These are phyloP conservation scores for Phytophthora citrophthora DNA, from an alignment of 352 stramenopile genomes.

Conservation along the genomic window DNA sequence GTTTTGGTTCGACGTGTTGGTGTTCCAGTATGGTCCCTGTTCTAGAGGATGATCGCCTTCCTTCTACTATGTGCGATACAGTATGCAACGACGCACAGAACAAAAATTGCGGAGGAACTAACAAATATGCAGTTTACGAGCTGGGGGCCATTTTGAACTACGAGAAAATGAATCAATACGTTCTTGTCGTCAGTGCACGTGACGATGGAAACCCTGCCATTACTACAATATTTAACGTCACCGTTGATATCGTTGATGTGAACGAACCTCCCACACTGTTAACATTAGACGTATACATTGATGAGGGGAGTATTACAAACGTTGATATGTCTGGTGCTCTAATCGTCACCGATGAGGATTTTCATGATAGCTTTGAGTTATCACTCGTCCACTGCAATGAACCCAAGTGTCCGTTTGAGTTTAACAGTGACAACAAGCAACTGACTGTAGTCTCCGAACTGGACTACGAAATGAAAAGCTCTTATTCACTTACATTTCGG, in stretches of 20 bases:
- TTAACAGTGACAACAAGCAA: not conserved
- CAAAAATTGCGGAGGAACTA: conserved; percentile 32
- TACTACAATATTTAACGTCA: conserved; percentile 18
- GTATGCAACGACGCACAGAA: conserved; percentile 16
- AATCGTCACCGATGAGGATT: conserved; percentile 19
- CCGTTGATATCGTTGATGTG: conserved; percentile 21
- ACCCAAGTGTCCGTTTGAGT: conserved; percentile 19
- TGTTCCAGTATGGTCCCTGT: conserved; percentile 30
- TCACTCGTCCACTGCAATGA: conserved; percentile 14
- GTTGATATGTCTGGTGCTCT: conserved; percentile 12
- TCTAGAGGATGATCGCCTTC: conserved; percentile 4
- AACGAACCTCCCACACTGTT: conserved; percentile 28
- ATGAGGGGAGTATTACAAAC: conserved; percentile 11
- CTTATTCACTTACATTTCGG: conserved; percentile 30
- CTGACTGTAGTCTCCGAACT: conserved; percentile 12
- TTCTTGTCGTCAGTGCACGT: conserved; percentile 4
- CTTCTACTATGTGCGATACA: conserved; percentile 7
- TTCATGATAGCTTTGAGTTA: conserved; percentile 6
- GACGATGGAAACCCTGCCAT: conserved; percentile 26
- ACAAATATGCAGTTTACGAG: conserved; percentile 32
- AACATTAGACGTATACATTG: conserved; percentile 17
- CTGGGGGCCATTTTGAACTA: conserved; percentile 27
- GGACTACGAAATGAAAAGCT: conserved; percentile 29
- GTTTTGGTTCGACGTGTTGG: conserved; percentile 19
- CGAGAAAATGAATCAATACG: conserved; percentile 23